Evolutionary conservation across 2,329 filamentous ascomycete genomes (phyloP).

Genomic region (Stachybotrys chartarum): DNA sequence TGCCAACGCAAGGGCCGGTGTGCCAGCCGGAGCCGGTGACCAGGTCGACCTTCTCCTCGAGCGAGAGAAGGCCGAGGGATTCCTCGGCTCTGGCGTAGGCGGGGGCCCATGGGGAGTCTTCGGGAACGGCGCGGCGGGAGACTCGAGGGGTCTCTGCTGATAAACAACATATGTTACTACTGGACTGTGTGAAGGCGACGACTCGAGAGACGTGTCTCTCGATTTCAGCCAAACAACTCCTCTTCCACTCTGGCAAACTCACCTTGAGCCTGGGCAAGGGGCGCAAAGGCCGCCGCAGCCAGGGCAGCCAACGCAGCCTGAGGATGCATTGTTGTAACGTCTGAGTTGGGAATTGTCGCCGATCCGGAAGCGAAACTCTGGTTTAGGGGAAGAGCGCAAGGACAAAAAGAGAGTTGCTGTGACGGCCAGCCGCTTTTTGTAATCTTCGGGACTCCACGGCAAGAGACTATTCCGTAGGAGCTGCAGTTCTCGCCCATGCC

Average conservation of each 20-base stretch:
- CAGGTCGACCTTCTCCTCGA: not conserved
- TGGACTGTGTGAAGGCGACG: not conserved
- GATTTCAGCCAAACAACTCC: too few species aligned
- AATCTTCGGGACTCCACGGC: not conserved
- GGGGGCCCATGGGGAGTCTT: not conserved
- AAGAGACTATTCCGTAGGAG: too few species aligned
- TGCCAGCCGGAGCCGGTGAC: not conserved
- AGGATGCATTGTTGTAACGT: not conserved
- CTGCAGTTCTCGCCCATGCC: not conserved
- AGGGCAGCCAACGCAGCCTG: not conserved
- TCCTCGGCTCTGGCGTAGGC: not conserved
- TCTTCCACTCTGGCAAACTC: too few species aligned
- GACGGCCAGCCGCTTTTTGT: not conserved
- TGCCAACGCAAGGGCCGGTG: conserved; percentile 5
- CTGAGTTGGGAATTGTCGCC: not conserved
- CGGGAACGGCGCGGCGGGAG: not conserved
- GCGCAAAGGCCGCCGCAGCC: not conserved
- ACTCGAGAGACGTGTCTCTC: not conserved
- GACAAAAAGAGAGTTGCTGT: not conserved
- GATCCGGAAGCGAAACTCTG: not conserved
- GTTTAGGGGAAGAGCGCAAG: not conserved
- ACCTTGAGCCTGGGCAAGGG: not conserved
- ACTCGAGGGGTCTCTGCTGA: not conserved
- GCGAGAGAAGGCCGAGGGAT: not conserved
- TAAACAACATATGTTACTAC: not conserved